Conservation (phyloP, 768 basidiomycete species). For the Leccinum aurantiacum region DNA sequence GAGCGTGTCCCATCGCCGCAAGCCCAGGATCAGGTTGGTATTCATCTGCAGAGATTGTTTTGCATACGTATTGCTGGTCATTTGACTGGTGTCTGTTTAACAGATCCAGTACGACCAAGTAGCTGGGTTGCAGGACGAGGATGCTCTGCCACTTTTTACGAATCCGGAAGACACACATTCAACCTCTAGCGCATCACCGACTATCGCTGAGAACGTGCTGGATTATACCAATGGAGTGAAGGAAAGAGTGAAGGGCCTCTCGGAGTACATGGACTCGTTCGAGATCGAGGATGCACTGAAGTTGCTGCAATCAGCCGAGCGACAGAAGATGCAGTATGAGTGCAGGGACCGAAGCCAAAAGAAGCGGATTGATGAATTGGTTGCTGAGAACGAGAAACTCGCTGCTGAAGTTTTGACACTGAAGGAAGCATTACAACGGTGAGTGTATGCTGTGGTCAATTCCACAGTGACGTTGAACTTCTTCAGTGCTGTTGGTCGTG, state of each 20-base stretch:
- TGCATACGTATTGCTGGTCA: not conserved
- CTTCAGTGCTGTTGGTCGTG: not conserved
- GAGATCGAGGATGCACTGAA: constrained; percentile 19
- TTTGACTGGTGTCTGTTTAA: constrained; percentile 1
- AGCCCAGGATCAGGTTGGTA: constrained; percentile 17
- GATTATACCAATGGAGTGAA: constrained; percentile 25
- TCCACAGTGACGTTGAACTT: no score
- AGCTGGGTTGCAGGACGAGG: constrained; percentile 4
- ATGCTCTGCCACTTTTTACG: constrained; percentile 22
- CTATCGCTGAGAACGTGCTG: constrained; percentile 27
- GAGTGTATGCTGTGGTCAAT: not conserved
- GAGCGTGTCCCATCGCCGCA: constrained; percentile 3
- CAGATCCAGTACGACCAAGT: not conserved
- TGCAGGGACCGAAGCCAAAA: constrained; percentile 25
- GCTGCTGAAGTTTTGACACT: constrained; percentile 15
- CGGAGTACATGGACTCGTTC: constrained; percentile 31
- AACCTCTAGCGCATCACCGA: constrained; percentile 22
- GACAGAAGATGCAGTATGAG: constrained; percentile 26
- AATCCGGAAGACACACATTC: constrained; percentile 14
- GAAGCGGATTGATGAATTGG: constrained; percentile 21
- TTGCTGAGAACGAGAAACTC: constrained; percentile 19
- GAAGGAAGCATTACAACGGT: constrained; percentile 19
- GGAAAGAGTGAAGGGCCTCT: constrained; percentile 23
- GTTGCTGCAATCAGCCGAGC: constrained; percentile 17
- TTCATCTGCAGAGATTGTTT: not conserved